A percentile compares a stretch with the other conserved stretches of the same genome.
Conservation (phyloP, 331 rosid species). For the Malus hybrid region DNA sequence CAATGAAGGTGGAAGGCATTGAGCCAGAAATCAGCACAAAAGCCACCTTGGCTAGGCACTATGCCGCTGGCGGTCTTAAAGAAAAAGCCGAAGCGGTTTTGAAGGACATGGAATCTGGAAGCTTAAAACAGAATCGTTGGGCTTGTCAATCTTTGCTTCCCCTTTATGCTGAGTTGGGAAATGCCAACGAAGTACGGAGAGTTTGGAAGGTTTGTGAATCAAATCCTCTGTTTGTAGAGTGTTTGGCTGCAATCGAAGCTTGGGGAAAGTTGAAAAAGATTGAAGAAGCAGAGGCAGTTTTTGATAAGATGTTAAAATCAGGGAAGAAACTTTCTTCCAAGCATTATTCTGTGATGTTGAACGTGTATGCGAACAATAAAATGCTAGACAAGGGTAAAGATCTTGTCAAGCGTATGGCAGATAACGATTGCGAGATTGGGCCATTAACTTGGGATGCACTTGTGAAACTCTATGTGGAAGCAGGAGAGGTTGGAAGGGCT, state of each 20-base stretch:
- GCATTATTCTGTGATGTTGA: constrained; percentile 43
- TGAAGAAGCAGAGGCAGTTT: constrained; percentile 69
- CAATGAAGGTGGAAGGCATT: constrained; percentile 66
- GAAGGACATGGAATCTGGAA: constrained; percentile 65
- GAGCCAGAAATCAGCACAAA: constrained; percentile 32
- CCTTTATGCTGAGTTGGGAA: constrained; percentile 60
- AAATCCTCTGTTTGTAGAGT: too few relatives aligned
- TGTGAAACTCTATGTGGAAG: constrained; percentile 58
- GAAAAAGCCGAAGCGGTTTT: constrained; percentile 62
- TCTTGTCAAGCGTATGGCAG: constrained; percentile 64
- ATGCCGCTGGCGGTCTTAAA: constrained; percentile 51
- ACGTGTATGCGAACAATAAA: constrained; percentile 56
- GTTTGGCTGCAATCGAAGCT: too few relatives aligned
- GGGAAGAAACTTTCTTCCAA: constrained; percentile 38
- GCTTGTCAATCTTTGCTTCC: constrained; percentile 39
- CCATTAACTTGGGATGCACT: constrained; percentile 66
- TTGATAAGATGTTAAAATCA: constrained; percentile 40
- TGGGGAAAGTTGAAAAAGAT: constrained; percentile 16
- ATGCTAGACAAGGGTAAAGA: constrained; percentile 70
- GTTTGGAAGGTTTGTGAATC: too few relatives aligned
- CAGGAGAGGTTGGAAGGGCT: constrained; percentile 83
- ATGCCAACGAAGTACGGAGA: constrained; percentile 48
- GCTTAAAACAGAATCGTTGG: constrained; percentile 29
- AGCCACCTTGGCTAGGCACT: constrained; percentile 50
- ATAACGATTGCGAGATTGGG: constrained; percentile 45